phyloP scores from a whole-genome alignment of 2,329 filamentous ascomycete genomes.

The Fusarium keratoplasticum region DNA sequence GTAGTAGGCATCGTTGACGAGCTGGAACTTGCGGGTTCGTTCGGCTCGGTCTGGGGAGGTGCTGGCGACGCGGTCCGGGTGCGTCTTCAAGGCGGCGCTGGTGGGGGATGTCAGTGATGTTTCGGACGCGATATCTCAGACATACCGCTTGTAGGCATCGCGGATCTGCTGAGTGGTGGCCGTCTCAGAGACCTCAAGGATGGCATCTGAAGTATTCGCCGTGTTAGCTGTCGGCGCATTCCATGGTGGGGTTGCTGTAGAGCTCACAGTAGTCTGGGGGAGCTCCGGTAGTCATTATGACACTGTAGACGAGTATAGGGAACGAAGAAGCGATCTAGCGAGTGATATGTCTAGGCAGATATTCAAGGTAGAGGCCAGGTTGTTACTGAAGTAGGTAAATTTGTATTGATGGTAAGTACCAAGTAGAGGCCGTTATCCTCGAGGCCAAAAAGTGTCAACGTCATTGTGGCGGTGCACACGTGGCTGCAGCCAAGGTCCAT shows the following conservation, averaged over 20 bases:
- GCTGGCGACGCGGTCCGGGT: conserved; percentile 88
- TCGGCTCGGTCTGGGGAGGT: conserved; percentile 84
- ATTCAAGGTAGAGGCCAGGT: conserved; percentile 17
- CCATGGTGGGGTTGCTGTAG: conserved; percentile 22
- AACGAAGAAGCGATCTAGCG: conserved; percentile 10
- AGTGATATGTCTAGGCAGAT: conserved; percentile 8
- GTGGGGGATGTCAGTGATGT: conserved; percentile 27
- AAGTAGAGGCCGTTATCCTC: conserved; percentile 21
- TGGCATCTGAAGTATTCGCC: conserved; percentile 66
- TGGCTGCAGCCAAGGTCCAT: conserved; percentile 36
- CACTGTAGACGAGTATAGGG: conserved; percentile 2
- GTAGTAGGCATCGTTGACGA: conserved; percentile 94
- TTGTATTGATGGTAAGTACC: conserved; percentile 6
- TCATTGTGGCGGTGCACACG: conserved; percentile 56
- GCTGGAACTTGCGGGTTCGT: conserved; percentile 90
- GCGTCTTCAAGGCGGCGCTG: conserved; percentile 89
- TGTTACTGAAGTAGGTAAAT: conserved; percentile 15
- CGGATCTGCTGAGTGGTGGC: conserved; percentile 87
- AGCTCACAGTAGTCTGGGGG: conserved; percentile 70
- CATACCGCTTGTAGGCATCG: conserved; percentile 91
- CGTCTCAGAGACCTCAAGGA: conserved; percentile 78
- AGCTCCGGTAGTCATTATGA: conserved; percentile 52
- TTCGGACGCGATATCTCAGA: background rate
- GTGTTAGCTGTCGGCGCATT: conserved; percentile 27
- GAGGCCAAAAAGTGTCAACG: conserved; percentile 47